A percentile compares a stretch with the other conserved stretches of the same genome.
Conservation (phyloP, 768 basidiomycete species). For the Leccinellum rugosiceps region DNA sequence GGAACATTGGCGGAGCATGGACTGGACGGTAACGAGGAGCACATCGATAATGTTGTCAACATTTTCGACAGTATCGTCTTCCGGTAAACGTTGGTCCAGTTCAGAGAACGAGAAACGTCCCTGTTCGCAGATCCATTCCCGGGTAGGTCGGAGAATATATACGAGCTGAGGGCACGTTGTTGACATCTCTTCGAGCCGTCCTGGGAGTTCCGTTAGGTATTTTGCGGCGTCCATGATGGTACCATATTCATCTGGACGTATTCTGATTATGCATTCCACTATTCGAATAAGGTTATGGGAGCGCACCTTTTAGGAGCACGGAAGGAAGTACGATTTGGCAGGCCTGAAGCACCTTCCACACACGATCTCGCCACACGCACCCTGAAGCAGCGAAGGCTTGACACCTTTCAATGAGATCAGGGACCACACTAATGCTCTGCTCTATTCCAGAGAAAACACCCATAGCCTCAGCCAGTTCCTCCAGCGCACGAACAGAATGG, state of each 20-base stretch:
- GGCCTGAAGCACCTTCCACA: conserved; percentile 22
- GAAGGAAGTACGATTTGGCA: conserved; percentile 23
- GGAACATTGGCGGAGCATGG: conserved; percentile 44
- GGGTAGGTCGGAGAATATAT: conserved; percentile 27
- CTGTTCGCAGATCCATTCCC: conserved; percentile 32
- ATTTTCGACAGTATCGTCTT: conserved; percentile 4
- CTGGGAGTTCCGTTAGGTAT: conserved; percentile 22
- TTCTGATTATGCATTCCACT: background rate
- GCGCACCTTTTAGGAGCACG: conserved; percentile 38
- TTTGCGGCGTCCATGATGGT: conserved; percentile 28
- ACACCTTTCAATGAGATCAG: conserved; percentile 29
- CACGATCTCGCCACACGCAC: conserved; percentile 24
- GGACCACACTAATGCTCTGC: conserved; percentile 13
- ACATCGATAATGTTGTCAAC: conserved; percentile 52
- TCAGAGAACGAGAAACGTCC: conserved; percentile 19
- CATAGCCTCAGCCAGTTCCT: conserved; percentile 37
- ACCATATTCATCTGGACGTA: conserved; percentile 35
- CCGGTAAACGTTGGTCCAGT: background rate
- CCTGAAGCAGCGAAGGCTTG: conserved; percentile 25
- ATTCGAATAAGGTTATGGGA: background rate
- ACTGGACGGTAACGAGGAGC: conserved; percentile 65
- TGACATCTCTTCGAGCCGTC: conserved; percentile 26
- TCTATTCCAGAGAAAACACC: conserved; percentile 33
- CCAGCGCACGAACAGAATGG: conserved; percentile 29
- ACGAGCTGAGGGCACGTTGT: conserved; percentile 25